Percentiles rank a stretch among this genome's conserved stretches.
Evolutionary conservation across 1,139 yeast species (phyloP).

Genomic region (Hansenula sp.): DNA sequence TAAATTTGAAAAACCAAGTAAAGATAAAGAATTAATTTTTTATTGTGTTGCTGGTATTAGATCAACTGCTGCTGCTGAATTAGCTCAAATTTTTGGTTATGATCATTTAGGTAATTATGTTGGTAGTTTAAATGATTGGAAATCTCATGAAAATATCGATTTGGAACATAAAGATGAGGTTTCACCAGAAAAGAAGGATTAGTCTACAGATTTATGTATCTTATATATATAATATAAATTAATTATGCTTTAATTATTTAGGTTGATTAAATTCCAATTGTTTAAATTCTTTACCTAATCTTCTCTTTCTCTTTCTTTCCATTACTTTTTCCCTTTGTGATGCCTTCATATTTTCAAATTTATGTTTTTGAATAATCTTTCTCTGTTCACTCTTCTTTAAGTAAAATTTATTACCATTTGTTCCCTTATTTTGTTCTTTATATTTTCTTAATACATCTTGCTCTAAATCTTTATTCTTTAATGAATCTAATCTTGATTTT

Average conservation of each 20-base stretch:
- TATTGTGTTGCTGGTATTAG: conserved; percentile 94
- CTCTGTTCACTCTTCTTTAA: conserved; percentile 80
- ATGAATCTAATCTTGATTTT: conserved; percentile 71
- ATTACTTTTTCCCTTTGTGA: conserved; percentile 82
- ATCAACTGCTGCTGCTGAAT: conserved; percentile 85
- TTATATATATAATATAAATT: neutral
- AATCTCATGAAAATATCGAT: conserved; percentile 21
- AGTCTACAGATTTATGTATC: too few species aligned
- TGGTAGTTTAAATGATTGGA: conserved; percentile 90
- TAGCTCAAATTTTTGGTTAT: conserved; percentile 89
- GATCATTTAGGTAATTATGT: conserved; percentile 68
- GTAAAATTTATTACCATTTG: conserved; percentile 40
- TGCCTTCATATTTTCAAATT: conserved; percentile 79
- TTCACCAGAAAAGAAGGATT: conserved; percentile 1
- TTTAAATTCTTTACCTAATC: conserved; percentile 86
- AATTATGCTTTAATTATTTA: too few species aligned
- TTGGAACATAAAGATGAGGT: conserved; percentile 1
- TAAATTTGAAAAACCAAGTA: conserved; percentile 77
- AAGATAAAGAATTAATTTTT: conserved; percentile 72
- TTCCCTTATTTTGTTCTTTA: conserved; percentile 28
- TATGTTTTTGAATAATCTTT: conserved; percentile 82
- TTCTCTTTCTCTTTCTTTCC: conserved; percentile 92
- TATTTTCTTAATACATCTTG: conserved; percentile 45
- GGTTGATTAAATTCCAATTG: conserved; percentile 56
- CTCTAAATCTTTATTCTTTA: conserved; percentile 75